Evolutionary conservation across 805 yeast species (phyloP).

Genomic region (Saturnispora quitensis): DNA sequence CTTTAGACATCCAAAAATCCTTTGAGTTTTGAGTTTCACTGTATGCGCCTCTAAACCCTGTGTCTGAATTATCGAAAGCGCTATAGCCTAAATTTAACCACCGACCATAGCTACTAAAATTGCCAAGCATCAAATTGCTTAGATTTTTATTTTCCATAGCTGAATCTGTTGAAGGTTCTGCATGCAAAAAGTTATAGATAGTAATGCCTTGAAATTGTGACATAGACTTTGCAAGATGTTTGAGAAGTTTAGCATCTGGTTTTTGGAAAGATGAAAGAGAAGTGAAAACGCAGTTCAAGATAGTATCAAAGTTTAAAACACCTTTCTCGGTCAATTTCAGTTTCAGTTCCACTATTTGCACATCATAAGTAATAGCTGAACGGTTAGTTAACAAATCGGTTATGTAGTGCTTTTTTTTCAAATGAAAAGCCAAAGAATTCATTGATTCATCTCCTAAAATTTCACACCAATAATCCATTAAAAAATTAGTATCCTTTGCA

Average conservation of each 20-base stretch:
- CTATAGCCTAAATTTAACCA: constrained; percentile 38
- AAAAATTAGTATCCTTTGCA: constrained; percentile 22
- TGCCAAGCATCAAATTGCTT: constrained; percentile 32
- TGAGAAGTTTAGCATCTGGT: constrained; percentile 8
- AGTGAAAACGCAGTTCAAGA: constrained; percentile 30
- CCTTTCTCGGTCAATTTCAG: constrained; percentile 42
- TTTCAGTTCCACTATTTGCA: constrained; percentile 36
- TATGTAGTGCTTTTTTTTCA: constrained; percentile 30
- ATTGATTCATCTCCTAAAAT: constrained; percentile 55
- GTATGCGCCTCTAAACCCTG: constrained; percentile 21
- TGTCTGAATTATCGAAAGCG: constrained; percentile 20
- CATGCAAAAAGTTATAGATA: constrained; percentile 36
- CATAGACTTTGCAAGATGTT: constrained; percentile 32
- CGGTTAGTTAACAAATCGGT: constrained; percentile 33
- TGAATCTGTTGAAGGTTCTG: constrained; percentile 29
- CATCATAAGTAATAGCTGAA: constrained; percentile 14
- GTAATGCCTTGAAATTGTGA: constrained; percentile 42
- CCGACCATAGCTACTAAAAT: constrained; percentile 24
- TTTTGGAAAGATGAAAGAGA: constrained; percentile 20
- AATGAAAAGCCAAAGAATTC: constrained; percentile 37
- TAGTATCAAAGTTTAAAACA: constrained; percentile 23
- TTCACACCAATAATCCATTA: constrained; percentile 42
- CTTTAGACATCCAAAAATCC: constrained; percentile 36
- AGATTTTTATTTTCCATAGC: constrained; percentile 41
- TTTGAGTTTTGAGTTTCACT: constrained; percentile 26